Percentiles rank a stretch among this genome's conserved stretches.
Conservation (phyloP, 1,139 yeast genomes). For the Magnusiomyces clavatus region DNA sequence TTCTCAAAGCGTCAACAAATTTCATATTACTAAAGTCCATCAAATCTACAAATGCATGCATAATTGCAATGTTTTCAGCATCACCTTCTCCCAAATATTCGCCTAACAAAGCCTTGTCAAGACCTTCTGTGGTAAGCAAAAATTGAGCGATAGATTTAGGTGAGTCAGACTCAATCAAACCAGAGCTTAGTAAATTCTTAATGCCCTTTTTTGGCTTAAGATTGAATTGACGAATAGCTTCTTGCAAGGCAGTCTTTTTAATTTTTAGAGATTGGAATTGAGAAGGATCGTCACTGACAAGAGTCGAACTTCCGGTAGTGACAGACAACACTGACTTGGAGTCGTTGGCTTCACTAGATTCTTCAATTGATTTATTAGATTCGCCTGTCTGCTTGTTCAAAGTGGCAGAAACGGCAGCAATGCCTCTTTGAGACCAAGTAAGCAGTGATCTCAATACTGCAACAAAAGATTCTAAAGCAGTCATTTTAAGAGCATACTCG, state of each 20-base stretch:
- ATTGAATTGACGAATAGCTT: constrained; percentile 69
- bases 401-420: constrained; percentile 28
- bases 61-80: constrained; percentile 64
- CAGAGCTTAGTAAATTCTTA: constrained; percentile 48
- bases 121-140: constrained; percentile 65
- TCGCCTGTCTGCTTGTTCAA: constrained; percentile 8
- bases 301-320: constrained; percentile 14
- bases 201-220: constrained; percentile 81
- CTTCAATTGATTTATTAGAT: constrained; percentile 12
- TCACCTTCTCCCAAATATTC: constrained; percentile 91
- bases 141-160: constrained; percentile 71
- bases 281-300: constrained; percentile 54
- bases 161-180: constrained; percentile 52
- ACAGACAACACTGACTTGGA: constrained; percentile 12
- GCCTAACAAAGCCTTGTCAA: constrained; percentile 81
- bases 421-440: constrained; percentile 82
- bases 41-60: constrained; percentile 90
- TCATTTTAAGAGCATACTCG: constrained; percentile 79
- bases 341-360: constrained; percentile 7
- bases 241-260: constrained; percentile 71
- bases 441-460: constrained; percentile 74
- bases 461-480: constrained; percentile 71
- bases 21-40: constrained; percentile 65
- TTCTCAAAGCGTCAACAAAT: constrained; percentile 82
- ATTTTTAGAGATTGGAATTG: constrained; percentile 83